Evolutionary conservation across 306 rosid genomes (phyloP), one percentile per base, ranked within the genome.

Genomic region (Prunus mira): DNA sequence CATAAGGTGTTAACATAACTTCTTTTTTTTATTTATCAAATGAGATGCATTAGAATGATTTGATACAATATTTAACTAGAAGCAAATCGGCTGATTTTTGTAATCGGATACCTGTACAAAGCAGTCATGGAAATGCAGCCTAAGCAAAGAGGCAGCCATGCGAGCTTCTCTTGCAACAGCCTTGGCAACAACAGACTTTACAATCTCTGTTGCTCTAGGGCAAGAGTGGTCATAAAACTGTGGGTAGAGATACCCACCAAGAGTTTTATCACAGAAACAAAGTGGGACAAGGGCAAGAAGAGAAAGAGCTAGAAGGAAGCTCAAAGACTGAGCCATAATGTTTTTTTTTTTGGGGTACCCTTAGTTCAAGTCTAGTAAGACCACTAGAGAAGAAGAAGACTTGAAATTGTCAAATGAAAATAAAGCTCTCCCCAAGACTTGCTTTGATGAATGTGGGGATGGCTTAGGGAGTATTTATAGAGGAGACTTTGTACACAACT

Each of bases 51-150:
- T 38, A 38, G 43, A 38, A 38, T 38, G 43, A 38, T 38, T 38
- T 38, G 43, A 38, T 38, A 38, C 43, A 38, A 47, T 22, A 24
- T 12, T 11, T 24, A 24, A 27, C 32, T 5, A 25, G 57, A 20
- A 7, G 65, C 11, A 55, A 47, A 8, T 62, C 18, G 1, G 20
- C 34, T 9, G 30, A 7, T 9, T 15, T 54, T 15, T 22, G 46
- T 18, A 46, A 28, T 8, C 25, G 5, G 6, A 62, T 46, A 91
- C 98, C 98, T 95, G 73, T 67, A 92, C 98, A 79, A 95, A 95
- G 45, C 98, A 95, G 24, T 95, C 98, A 74, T 95, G 98, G 71
- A 95, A 95, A 74, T 90, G 97, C 54, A 95, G 90, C 67, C 97
- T 84, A 65, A 95, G 82, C 77, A 95, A 76, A 2, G 97, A 95